Base-by-base conservation (phyloP, 352 stramenopile species). In the Pythium grandisporangium region DNA sequence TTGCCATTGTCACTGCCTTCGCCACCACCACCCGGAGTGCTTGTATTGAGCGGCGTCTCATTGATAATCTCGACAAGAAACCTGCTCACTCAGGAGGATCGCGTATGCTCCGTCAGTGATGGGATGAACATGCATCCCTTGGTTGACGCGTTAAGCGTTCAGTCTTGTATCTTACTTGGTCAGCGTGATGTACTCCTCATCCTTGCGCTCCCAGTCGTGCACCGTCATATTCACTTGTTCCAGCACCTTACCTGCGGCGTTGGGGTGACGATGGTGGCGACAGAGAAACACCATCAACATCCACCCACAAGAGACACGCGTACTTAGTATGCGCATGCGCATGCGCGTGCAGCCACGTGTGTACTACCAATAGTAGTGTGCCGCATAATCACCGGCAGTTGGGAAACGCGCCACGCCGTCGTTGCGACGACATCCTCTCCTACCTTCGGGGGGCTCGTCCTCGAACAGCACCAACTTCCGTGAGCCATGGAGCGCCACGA, bases 31-130 rank as follows among this genome's bases (percentile, higher is more conserved):
- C 25, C 38, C 36, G 34, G 30, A 5, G 14, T 47, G 16, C 20
- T 41, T 8, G 58, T 48, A 5, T 48, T 22, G 19, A 87, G 41
- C 0, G 74, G 74, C 16, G 59, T 78, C 35, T 70, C 54, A 45
- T 87, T 78, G 49, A 88, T 45, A 35, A 89, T 63, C 19, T 91
- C 77, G 5, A 91, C 51, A 23, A 86, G 48, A 41, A 84, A 87
- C 45, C 74, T 91, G 45, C n/a, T n/a, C n/a, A n/a, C n/a, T n/a
- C n/a, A n/a, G n/a, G n/a, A n/a, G n/a, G n/a, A n/a, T n/a, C n/a
- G n/a, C n/a, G n/a, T n/a, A n/a, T n/a, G n/a, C n/a, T n/a, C n/a
- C n/a, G n/a, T n/a, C n/a, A n/a, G n/a, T n/a, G n/a, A n/a, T n/a
- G n/a, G n/a, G n/a, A n/a, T n/a, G n/a, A n/a, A n/a, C n/a, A n/a